Conservation (phyloP, 2,329 filamentous ascomycete genomes). For the Clarireedia sp. region DNA sequence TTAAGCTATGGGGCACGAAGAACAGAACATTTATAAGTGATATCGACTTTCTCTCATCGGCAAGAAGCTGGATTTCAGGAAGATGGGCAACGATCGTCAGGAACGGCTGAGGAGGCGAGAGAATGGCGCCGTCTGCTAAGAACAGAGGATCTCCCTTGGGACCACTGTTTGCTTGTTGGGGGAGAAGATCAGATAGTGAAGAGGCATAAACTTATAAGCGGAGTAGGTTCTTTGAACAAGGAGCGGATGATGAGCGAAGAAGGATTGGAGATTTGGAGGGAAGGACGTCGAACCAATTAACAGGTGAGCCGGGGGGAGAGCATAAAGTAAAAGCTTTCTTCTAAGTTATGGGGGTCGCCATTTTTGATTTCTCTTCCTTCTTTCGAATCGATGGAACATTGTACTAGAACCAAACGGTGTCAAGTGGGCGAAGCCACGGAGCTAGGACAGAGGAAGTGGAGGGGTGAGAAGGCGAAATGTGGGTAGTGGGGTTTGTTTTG, state of each 20-base stretch:
- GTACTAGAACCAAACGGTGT: too few species aligned
- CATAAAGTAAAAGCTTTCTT: too few species aligned
- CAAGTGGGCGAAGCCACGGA: not conserved
- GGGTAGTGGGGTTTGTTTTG: not conserved
- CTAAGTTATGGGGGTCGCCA: too few species aligned
- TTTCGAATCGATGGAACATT: too few species aligned
- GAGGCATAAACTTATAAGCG: not conserved
- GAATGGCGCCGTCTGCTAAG: not conserved
- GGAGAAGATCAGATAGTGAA: not conserved
- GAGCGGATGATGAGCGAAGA: too few species aligned
- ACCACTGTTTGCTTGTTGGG: not conserved
- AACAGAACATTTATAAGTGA: not conserved
- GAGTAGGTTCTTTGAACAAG: not conserved
- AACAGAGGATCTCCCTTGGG: not conserved
- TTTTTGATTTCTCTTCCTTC: too few species aligned
- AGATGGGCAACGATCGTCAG: conserved; percentile 8
- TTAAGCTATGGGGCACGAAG: not conserved
- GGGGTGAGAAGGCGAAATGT: not conserved
- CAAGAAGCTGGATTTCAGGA: not conserved
- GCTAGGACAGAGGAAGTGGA: not conserved
- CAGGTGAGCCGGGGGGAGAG: too few species aligned
- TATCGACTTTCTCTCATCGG: not conserved
- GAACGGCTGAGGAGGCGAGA: conserved; percentile 2
- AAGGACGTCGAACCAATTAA: too few species aligned
- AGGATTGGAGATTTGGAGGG: too few species aligned